These are phyloP conservation scores for Diaporthe citriasiana DNA, from an alignment of 2,329 filamentous ascomycete species.

Conservation along the genomic window DNA sequence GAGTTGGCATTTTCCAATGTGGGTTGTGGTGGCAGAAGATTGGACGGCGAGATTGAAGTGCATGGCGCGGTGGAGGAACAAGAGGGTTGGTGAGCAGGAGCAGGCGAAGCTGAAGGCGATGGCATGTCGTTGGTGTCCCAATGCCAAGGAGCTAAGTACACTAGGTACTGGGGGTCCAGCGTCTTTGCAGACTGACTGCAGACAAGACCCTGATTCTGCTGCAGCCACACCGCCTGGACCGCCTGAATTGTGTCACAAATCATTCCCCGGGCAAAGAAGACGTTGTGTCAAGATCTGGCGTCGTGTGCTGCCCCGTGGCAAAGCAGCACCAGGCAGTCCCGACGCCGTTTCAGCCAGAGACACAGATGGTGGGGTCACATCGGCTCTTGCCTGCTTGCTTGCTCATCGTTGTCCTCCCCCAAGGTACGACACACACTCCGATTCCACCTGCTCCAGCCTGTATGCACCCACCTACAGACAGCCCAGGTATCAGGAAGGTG, in stretches of 20 bases:
- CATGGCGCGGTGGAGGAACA: not conserved
- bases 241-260: not conserved
- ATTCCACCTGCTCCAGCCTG: too few relatives aligned
- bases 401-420: too few relatives aligned
- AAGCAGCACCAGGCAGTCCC: conserved; percentile 2
- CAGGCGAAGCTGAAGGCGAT: conserved; percentile 15
- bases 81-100: conserved; percentile 22
- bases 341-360: conserved; percentile 3
- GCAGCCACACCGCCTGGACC: not conserved
- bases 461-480: too few relatives aligned
- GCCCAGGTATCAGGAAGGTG: too few relatives aligned
- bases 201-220: not conserved
- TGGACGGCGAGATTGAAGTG: not conserved
- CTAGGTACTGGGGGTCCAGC: too few relatives aligned
- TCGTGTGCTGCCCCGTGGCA: conserved; percentile 16
- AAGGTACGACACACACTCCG: not conserved
- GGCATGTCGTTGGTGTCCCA: conserved; percentile 15
- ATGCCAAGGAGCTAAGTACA: conserved; percentile 15
- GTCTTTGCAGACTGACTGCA: too few relatives aligned
- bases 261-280: not conserved
- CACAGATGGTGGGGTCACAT: conserved; percentile 20
- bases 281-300: conserved; percentile 9
- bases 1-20: not conserved
- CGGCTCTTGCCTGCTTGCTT: too few relatives aligned
- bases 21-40: not conserved